phyloP scores from a whole-genome alignment of 345 rosid species.

The Eucalyptus guilfoylei region DNA sequence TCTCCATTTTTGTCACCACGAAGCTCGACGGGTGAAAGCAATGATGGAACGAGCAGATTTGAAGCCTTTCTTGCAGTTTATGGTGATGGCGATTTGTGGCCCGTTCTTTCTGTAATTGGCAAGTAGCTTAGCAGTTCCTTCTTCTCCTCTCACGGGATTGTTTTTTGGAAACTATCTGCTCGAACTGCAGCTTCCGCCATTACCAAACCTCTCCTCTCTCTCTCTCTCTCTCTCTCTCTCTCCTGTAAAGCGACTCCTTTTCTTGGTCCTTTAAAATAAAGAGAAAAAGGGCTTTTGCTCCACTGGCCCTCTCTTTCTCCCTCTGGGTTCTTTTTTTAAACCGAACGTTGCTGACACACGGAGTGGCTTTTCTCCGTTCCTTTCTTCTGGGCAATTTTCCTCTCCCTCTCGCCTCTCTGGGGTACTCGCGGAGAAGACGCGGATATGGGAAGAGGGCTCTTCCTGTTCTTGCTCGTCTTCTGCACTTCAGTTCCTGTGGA shows the following conservation, averaged over 20 bases:
- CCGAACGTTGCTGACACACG: background rate
- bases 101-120: background rate
- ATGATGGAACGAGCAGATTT: background rate
- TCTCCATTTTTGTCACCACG: background rate
- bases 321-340: background rate
- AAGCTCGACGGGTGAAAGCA: background rate
- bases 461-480: conserved; percentile 6
- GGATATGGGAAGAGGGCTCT: conserved; percentile 37
- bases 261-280: background rate
- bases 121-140: background rate
- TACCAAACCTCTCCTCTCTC: background rate
- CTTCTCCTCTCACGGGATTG: background rate
- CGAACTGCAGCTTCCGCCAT: background rate
- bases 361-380: background rate
- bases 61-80: background rate
- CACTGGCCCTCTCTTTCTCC: background rate
- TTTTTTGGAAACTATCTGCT: background rate
- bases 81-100: background rate
- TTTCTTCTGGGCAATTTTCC: background rate
- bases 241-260: background rate
- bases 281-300: background rate
- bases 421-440: background rate
- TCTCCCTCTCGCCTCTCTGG: background rate
- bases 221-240: background rate
- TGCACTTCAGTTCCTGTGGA: conserved; percentile 19